Conservation (phyloP, 306 rosid genomes). For the Ormosia semicastrata region DNA sequence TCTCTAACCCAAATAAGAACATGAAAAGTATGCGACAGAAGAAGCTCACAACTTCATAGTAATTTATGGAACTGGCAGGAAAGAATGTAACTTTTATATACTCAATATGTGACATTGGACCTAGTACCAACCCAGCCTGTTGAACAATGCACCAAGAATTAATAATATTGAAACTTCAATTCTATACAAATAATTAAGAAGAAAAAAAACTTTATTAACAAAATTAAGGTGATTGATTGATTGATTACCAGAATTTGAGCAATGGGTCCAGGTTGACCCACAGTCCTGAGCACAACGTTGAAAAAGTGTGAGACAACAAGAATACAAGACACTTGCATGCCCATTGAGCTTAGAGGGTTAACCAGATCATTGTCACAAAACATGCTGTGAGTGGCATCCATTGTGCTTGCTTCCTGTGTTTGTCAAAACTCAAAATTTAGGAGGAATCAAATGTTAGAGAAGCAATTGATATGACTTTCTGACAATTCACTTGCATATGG, state of each 20-base stretch:
- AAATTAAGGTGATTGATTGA: not conserved
- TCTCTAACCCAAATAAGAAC: conserved; percentile 81
- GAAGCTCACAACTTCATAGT: conserved; percentile 83
- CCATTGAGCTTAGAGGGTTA: conserved; percentile 87
- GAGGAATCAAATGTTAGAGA: conserved; percentile 9
- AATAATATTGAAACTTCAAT: not conserved
- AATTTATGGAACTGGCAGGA: conserved; percentile 64
- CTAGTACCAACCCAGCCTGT: conserved; percentile 86
- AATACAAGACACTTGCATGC: conserved; percentile 79
- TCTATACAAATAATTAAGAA: not conserved
- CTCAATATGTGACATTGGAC: conserved; percentile 66
- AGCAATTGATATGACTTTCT: not conserved
- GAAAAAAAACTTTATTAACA: not conserved
- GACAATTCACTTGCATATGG: not conserved
- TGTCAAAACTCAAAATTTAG: not conserved
- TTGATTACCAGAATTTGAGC: conserved; percentile 71
- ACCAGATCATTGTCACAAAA: conserved; percentile 59
- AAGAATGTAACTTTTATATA: conserved; percentile 45
- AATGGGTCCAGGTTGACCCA: conserved; percentile 91
- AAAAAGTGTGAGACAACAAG: conserved; percentile 91
- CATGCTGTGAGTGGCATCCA: conserved; percentile 77
- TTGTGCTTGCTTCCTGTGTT: conserved; percentile 26
- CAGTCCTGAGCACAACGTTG: conserved; percentile 65
- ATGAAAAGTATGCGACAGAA: conserved; percentile 79
- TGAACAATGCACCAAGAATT: not conserved